Conservation (phyloP, 176 grass and related monocot species). For the maize (Zea mays) region Zm-B73-REFERENCE-NAM-5.0 NC_050096.1:24560501-24561000, state of each 20-base stretch:
- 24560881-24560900: too few species aligned
- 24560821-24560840: too few species aligned
- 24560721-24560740: background rate
- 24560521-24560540: conserved; percentile 27
- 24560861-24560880: too few species aligned
- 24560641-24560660: conserved; percentile 14
- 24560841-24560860: background rate
- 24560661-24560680: conserved; percentile 32
- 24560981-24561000: too few species aligned
- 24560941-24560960: too few species aligned
- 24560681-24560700: conserved; percentile 49
- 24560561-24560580: conserved; percentile 47
- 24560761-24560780: conserved; percentile 17
- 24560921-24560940: too few species aligned
- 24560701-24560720: background rate
- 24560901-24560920: too few species aligned
- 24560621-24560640: background rate
- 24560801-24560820: background rate
- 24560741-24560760: too few species aligned
- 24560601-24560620: conserved; percentile 35
- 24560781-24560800: background rate
- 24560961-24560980: too few species aligned
- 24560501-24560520: conserved; percentile 4
- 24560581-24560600: conserved; percentile 45
- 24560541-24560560: background rate